phyloP scores from a whole-genome alignment of 768 basidiomycete species.

The Tremella yokohamensis region DNA sequence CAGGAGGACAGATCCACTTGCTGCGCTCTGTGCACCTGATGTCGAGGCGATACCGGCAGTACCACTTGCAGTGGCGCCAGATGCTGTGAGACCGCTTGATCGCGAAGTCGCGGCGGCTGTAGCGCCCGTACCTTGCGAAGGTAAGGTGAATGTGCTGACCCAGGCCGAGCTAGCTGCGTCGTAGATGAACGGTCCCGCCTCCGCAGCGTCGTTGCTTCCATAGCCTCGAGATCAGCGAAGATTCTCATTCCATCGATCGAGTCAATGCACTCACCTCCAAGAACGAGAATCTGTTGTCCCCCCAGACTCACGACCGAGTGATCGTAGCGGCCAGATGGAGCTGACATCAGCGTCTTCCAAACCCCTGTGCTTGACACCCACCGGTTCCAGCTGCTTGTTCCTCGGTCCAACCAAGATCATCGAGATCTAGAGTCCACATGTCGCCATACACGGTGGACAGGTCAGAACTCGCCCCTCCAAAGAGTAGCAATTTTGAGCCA shows the following conservation, averaged over 20 bases:
- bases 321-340: slow-evolving; percentile 65
- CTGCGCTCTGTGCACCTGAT: not conserved
- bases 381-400: slow-evolving; percentile 56
- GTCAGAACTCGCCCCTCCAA: slow-evolving; percentile 68
- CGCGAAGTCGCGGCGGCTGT: not conserved
- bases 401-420: slow-evolving; percentile 62
- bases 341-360: slow-evolving; percentile 51
- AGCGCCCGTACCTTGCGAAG: not conserved
- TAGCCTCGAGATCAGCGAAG: slow-evolving; percentile 54
- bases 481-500: slow-evolving; percentile 63
- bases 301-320: slow-evolving; percentile 68
- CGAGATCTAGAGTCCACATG: slow-evolving; percentile 41
- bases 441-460: slow-evolving; percentile 51
- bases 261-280: slow-evolving; percentile 57
- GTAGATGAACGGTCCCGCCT: slow-evolving; percentile 55
- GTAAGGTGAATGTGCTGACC: slow-evolving; percentile 13
- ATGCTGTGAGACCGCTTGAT: not conserved
- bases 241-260: not conserved
- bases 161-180: slow-evolving; percentile 39
- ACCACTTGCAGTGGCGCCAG: not conserved
- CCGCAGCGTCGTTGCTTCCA: slow-evolving; percentile 57
- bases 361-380: slow-evolving; percentile 50
- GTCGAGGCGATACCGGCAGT: not conserved
- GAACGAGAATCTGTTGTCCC: slow-evolving; percentile 59
- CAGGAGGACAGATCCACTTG: not conserved